Base-by-base conservation (phyloP, 148 eudicot species). In the Limonium bicolor region DNA sequence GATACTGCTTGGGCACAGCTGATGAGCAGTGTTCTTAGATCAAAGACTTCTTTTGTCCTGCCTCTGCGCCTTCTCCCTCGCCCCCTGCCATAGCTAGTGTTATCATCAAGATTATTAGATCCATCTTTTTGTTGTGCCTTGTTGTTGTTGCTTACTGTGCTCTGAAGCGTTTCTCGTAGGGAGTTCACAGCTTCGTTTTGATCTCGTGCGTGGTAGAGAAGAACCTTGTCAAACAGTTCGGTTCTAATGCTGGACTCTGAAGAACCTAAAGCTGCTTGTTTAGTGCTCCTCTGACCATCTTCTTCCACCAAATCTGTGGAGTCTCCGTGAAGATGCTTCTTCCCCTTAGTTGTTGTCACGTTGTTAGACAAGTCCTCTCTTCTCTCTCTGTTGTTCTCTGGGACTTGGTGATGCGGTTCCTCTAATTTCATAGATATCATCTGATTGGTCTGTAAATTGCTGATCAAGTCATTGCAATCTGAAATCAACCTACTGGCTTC, bases 1-100 rank as follows among this genome's bases (percentile, higher is more conserved):
- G 82, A 78, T 48, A 75, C 82, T 42, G 82, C 64, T 41, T 79
- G 78, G 12, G 87, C 78, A 69, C 87, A 79, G 21, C n/a, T 60
- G 10, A 65, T 75, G 24, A 79, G 54, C 26, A 74, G 71, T 36
- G 82, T 63, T 37, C 73, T 63, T 42, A 74, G 55, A 61, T 79
- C 87, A 11, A 71, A 50, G 27, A 71, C 76, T 51, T 74, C 76
- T 33, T 69, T 69, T 44, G 54, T 69, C 27, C 43, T 46, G 36
- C 50, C 61, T 12, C 63, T 70, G 23, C 43, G 62, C 20, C 65
- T 73, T 68, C 58, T 68, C 18, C 65, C 65, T 0, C 68, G 77
- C 16, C 76, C 74, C 64, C 55, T 79, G 78, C 66, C n/a, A n/a
- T n/a, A n/a, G n/a, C n/a, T n/a, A n/a, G n/a, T n/a, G n/a, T n/a